phyloP scores from a whole-genome alignment of 371 early-diverging fungal genomes.

The Rhizopus delemar region DNA sequence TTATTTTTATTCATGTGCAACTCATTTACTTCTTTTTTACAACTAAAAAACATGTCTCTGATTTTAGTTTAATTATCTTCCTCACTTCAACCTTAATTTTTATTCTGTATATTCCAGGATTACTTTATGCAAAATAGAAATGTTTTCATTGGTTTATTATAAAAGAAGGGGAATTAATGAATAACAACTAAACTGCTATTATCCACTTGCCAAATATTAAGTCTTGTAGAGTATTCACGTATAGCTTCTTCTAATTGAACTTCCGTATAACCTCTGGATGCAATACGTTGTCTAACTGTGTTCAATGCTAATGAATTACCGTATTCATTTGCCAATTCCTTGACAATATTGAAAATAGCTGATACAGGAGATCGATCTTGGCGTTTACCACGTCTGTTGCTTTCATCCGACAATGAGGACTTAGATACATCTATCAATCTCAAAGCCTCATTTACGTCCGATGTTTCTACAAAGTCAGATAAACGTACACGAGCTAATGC shows the following conservation, averaged over 20 bases:
- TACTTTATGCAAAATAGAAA: not conserved
- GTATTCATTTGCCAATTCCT: conserved; percentile 17
- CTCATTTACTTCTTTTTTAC: too few species aligned
- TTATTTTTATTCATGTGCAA: too few species aligned
- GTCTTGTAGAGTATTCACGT: conserved; percentile 62
- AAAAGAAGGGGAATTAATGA: conserved; percentile 16
- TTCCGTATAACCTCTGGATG: conserved; percentile 77
- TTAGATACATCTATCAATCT: conserved; percentile 84
- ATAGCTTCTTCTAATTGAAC: conserved; percentile 72
- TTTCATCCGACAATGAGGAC: conserved; percentile 57
- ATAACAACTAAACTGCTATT: conserved; percentile 64
- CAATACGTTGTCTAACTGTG: conserved; percentile 67
- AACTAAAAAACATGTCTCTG: too few species aligned
- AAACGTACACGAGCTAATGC: conserved; percentile 66
- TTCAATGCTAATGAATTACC: conserved; percentile 21
- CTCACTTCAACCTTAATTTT: too few species aligned
- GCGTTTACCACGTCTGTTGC: conserved; percentile 34
- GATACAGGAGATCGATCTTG: conserved; percentile 50
- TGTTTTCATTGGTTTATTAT: too few species aligned
- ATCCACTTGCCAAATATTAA: conserved; percentile 77
- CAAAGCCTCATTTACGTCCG: conserved; percentile 95
- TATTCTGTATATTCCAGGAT: too few species aligned
- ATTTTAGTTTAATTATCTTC: too few species aligned
- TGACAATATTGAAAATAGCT: conserved; percentile 66
- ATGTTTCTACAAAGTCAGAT: conserved; percentile 72